Base-by-base conservation (phyloP, 2,329 filamentous ascomycete species). In the Cytospora chrysosperma region DNA sequence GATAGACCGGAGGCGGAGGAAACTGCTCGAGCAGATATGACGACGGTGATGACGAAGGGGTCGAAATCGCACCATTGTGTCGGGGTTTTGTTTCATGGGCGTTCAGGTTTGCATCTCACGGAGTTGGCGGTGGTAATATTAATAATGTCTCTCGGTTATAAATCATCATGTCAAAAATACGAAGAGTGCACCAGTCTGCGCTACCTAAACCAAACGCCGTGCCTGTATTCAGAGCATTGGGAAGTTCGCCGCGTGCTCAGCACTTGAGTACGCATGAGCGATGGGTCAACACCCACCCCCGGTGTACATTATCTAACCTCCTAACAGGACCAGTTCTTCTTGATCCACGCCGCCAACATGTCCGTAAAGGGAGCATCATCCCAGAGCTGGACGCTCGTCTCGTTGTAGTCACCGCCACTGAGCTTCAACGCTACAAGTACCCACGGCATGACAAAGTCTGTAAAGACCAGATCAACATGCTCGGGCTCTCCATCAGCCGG, bases 361-460 rank as follows among this genome's bases (percentile, higher is more conserved):
- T 84, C 80, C 0, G 85, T 86, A 62, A 88, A 78, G 0, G 81
- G 82, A 28, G 79, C 80, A 3, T 86, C 78, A 9, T 80, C 75
- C 69, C 88, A 89, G 28, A 71, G 68, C 68, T 77, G 69, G 1
- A 87, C 80, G 68, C 87, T 79, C 5, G 75, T 72, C 10, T 75
- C 72, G 26, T 67, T 75, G 62, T 83, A 87, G 28, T 81, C 79
- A 1, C 80, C 81, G 0, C 85, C 85, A 28, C 77, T 78, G 66
- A 85, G 82, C 68, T 88, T 86, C 66, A 97, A 78, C 3, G 92
- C 93, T 13, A 89, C 77, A 21, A 96, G 75, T 47, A 98, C 79
- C 84, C 90, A 96, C 12, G 88, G 88, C 75, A 95, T 85, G 40
- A 98, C 88, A 74, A 97, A 99, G 73, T 96, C 93, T 63, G 96